Evolutionary conservation across 2,329 filamentous ascomycete genomes (phyloP), one percentile per base, ranked within the genome.

Genomic region (Rachicladosporium sp.): DNA sequence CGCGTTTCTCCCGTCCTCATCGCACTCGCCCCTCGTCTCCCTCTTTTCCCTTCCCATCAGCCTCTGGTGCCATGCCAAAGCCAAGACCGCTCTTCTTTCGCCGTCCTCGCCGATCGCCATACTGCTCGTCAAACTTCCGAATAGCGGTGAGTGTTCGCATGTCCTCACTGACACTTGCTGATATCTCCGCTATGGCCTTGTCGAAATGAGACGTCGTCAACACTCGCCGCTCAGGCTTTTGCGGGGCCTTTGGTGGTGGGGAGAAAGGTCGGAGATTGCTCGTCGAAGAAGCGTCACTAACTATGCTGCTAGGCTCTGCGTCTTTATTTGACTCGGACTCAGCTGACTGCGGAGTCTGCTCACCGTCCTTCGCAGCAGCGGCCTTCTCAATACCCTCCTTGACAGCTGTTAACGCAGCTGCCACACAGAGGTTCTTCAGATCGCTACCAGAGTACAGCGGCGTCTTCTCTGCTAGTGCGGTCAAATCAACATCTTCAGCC

Each of bases 61-160:
- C 29, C 19, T 37, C 34, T 13, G 15, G 33, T 1, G 30, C 39
- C 12, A 37, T 36, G 7, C 54, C 54, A 43, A 60, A 61, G 1
- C 58, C 58, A 44, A 56, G 59, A 10, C 46, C 46, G 6, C 47
- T 36, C 51, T 58, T 60, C 51, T 58, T 58, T 37, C 47, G 73
- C 50, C 74, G 73, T 2, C 73, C 75, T 54, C 76, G 80, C 29
- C 80, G 74, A 56, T 94, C 87, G 15, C 91, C 89, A 59, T 88
- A 98, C 59, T 89, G 82, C 63, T 94, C 85, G 57, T 98, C 91
- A 55, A 96, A 98, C 63, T 93, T 93, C 52, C 85, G 75, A 52
- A 98, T 94, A 10, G 84, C 83, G 48, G 77, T 76, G 45, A 98
- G 67, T 27, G 78, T 85, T 36, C 76, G 71, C 89, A 95, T 96